These are phyloP conservation scores for Tuber calosporum DNA, from an alignment of 495 filamentous ascomycete species.

Conservation along the genomic window DNA sequence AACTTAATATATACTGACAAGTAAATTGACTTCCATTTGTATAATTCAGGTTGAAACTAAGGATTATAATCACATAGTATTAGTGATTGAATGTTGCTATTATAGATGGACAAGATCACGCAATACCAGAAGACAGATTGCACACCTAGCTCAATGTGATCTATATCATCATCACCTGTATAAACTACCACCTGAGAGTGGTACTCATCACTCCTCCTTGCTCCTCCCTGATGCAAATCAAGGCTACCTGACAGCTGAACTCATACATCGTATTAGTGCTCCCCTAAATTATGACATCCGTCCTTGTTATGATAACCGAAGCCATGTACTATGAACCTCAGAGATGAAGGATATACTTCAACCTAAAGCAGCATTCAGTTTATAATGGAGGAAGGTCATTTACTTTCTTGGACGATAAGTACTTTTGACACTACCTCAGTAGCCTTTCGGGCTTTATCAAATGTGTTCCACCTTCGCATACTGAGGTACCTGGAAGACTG, in stretches of 20 bases:
- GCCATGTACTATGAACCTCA: not conserved
- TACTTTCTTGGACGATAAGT: not conserved
- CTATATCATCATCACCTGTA: no score
- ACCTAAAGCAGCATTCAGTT: not conserved
- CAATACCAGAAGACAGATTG: not conserved
- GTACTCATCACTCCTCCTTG: no score
- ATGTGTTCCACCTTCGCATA: not conserved
- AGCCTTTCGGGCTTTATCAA: not conserved
- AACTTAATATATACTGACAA: no score
- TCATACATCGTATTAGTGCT: no score
- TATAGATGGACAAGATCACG: not conserved
- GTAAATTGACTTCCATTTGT: not conserved
- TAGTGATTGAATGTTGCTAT: not conserved
- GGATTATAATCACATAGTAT: not conserved
- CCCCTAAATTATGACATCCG: no score
- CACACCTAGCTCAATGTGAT: not conserved
- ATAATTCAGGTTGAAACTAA: not conserved
- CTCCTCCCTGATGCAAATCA: no score
- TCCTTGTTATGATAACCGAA: not conserved
- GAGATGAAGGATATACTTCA: not conserved
- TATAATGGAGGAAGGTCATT: not conserved
- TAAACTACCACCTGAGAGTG: no score
- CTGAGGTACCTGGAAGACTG: not conserved
- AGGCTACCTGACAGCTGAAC: no score
- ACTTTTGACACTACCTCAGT: not conserved